Evolutionary conservation across 2,329 filamentous ascomycete genomes (phyloP), one percentile per base, ranked within the genome.

Genomic region (Pseudocercospora macadamiae): DNA sequence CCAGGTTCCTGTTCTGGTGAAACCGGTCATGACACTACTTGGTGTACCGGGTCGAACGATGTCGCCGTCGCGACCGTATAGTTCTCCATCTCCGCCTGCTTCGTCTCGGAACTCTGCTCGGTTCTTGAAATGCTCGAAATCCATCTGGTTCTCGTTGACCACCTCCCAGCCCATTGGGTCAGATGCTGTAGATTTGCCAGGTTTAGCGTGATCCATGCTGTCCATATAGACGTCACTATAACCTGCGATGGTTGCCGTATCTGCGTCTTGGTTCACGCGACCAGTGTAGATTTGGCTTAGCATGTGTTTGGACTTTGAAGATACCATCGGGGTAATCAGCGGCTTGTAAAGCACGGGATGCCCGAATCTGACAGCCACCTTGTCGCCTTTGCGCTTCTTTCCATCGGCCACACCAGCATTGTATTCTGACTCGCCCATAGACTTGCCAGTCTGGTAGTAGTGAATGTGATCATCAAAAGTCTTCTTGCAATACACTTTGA

Each of bases 271-370:
- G 0, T 68, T 70, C 2, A 68, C 73, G 3, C 93, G 88, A 9
- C 93, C 93, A 21, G 87, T 87, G 73, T 97, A 97, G 51, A 99
- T 83, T 42, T 89, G 86, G n/a, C 89, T 88, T 8, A 99, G 82
- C 37, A 95, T 83, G 59, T 95, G 92, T 69, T 95, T 90, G 2
- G 91, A 91, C 75, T 90, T 96, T 54, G 91, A 89, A 68, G 96
- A 89, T 3, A 97, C 93, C 93, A 97, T 97, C 2, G 93, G 93
- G 0, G 92, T 96, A 67, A 93, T 93, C 18, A 97, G 82, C 3
- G 90, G 89, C 74, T 89, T 90, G 79, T 95, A 96, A 14, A 97
- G 82, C 3, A 90, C 92, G 1, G 93, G 95, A 72, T 99, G 91
- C 1, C 92, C 93, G 71, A 97, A 99, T 23, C 90, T 84, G 21